A percentile compares a stretch with the other conserved stretches of the same genome.
Conservation (phyloP, 306 rosid species). For the barrel medic (Medicago truncatula) region DNA sequence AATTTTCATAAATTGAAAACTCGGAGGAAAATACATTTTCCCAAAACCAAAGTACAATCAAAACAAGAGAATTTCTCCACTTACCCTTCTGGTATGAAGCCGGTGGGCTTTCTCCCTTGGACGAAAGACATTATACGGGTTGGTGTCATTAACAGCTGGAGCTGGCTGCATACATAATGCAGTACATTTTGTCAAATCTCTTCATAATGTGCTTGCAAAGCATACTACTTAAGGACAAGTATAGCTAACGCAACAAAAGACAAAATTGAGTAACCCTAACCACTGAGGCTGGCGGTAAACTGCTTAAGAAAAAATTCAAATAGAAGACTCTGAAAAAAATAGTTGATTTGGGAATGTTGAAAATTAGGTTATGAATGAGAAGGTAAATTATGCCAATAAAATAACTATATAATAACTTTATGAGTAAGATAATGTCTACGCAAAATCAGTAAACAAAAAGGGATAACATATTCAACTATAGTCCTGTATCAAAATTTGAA, state of each 20-base stretch:
- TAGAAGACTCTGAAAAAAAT: constrained; percentile 18
- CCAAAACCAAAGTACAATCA: constrained; percentile 42
- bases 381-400: neutral
- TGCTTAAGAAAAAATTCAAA: neutral
- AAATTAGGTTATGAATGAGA: constrained; percentile 16
- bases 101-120: constrained; percentile 99
- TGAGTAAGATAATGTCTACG: neutral
- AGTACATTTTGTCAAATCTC: constrained; percentile 47
- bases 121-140: constrained; percentile 97
- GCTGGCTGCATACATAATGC: constrained; percentile 75
- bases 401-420: constrained; percentile 28
- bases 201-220: constrained; percentile 33
- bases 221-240: constrained; percentile 22
- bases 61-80: constrained; percentile 45
- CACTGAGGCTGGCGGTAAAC: constrained; percentile 24
- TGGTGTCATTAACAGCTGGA: constrained; percentile 96
- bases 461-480: constrained; percentile 17
- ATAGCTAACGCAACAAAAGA: constrained; percentile 1
- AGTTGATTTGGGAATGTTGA: constrained; percentile 24
- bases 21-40: constrained; percentile 39
- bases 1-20: constrained; percentile 17
- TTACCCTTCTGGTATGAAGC: constrained; percentile 96
- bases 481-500: constrained; percentile 9
- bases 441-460: constrained; percentile 28
- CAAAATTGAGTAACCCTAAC: constrained; percentile 4